Conservation (phyloP, 768 basidiomycete genomes). For the Tephrocybe sp. region DNA sequence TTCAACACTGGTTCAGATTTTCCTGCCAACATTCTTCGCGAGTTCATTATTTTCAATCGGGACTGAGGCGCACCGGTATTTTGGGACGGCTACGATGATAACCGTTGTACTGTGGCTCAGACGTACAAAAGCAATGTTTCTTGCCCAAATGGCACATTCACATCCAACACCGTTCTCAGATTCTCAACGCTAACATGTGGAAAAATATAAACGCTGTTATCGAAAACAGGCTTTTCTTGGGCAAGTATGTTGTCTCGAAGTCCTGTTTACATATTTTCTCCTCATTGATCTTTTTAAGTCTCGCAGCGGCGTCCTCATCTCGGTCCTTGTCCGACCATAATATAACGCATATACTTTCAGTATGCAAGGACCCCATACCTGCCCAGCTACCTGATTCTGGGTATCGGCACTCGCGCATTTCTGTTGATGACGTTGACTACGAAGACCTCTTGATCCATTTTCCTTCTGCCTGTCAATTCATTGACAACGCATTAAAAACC, state of each 20-base stretch:
- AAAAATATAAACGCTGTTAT: slow-evolving; percentile 70
- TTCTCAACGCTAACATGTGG: slow-evolving; percentile 46
- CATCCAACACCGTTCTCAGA: background rate
- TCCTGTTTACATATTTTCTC: slow-evolving; percentile 17
- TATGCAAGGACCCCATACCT: slow-evolving; percentile 71
- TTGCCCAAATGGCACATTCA: background rate
- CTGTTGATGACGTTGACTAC: slow-evolving; percentile 68
- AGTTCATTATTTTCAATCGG: slow-evolving; percentile 20
- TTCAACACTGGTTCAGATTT: slow-evolving; percentile 29
- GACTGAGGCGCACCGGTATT: slow-evolving; percentile 14
- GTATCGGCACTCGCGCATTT: slow-evolving; percentile 66
- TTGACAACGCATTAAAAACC: slow-evolving; percentile 54
- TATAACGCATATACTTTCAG: slow-evolving; percentile 80
- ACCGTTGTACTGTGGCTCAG: slow-evolving; percentile 19
- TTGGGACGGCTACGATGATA: slow-evolving; percentile 19
- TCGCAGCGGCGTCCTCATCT: slow-evolving; percentile 69
- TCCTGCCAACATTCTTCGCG: slow-evolving; percentile 18
- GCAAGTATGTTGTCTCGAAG: slow-evolving; percentile 64
- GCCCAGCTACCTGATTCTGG: slow-evolving; percentile 71
- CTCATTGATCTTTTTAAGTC: slow-evolving; percentile 37
- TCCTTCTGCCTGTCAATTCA: slow-evolving; percentile 66
- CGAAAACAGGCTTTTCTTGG: slow-evolving; percentile 64
- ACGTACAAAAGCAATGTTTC: background rate
- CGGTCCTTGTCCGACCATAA: slow-evolving; percentile 70
- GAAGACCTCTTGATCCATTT: slow-evolving; percentile 68